phyloP scores from a whole-genome alignment of 2,329 filamentous ascomycete species.

The Cladosporium colombiae region DNA sequence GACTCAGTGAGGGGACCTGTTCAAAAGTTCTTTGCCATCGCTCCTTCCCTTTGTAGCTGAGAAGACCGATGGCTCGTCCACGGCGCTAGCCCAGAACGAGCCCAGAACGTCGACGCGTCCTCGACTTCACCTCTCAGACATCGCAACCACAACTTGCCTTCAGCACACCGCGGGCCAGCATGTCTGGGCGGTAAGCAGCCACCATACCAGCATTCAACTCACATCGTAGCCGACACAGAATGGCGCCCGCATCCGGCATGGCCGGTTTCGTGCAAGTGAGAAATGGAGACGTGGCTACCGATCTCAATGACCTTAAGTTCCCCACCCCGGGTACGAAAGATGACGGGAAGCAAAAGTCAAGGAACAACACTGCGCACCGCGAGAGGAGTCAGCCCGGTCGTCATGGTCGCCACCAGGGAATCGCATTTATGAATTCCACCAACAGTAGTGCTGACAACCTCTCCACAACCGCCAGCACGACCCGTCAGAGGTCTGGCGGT shows the following conservation, averaged over 20 bases:
- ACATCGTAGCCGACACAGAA: neutral
- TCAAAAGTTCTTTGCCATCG: neutral
- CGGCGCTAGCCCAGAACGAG: neutral
- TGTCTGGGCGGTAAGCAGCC: slow-evolving; percentile 11
- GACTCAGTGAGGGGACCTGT: neutral
- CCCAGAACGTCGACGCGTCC: neutral
- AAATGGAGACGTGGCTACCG: neutral
- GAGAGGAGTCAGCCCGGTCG: neutral
- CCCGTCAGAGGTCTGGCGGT: neutral
- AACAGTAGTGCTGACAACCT: slow-evolving; percentile 5
- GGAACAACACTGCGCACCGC: neutral
- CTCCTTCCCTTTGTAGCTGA: neutral
- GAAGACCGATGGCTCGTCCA: neutral
- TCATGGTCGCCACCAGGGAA: neutral
- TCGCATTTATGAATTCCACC: neutral
- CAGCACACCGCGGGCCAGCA: slow-evolving; percentile 11
- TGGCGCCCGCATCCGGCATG: slow-evolving; percentile 7
- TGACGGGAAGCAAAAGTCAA: slow-evolving; percentile 2
- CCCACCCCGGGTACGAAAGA: neutral
- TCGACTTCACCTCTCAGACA: slow-evolving; percentile 6
- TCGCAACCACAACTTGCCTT: neutral
- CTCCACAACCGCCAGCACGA: slow-evolving; percentile 17
- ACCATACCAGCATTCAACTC: neutral
- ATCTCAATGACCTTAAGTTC: slow-evolving; percentile 5
- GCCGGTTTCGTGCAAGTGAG: neutral